A percentile compares a stretch with the other conserved stretches of the same genome.
Conservation (phyloP, 768 basidiomycete genomes). For the Lentinula lateritia region DNA sequence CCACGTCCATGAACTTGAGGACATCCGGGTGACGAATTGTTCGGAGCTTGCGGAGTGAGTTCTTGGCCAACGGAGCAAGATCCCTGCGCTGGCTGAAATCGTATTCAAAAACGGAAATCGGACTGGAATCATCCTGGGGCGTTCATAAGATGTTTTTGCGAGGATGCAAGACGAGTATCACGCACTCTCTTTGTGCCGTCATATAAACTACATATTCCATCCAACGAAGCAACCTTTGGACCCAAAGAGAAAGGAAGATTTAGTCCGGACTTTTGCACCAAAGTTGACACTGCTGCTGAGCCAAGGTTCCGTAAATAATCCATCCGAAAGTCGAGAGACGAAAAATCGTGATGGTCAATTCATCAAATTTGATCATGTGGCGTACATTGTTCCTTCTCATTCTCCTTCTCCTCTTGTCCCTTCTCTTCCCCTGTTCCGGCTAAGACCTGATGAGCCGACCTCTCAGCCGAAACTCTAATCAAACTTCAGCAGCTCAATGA, state of each 20-base stretch:
- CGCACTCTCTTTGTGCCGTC: constrained; percentile 84
- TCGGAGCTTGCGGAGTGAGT: constrained; percentile 84
- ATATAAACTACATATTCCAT: constrained; percentile 78
- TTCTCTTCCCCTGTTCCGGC: not conserved
- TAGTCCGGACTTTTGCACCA: constrained; percentile 92
- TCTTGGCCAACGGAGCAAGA: constrained; percentile 73
- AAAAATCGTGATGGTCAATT: not conserved
- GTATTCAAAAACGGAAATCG: constrained; percentile 90
- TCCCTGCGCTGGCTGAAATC: constrained; percentile 66
- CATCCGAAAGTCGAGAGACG: constrained; percentile 36
- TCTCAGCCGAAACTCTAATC: no score
- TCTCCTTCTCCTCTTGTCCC: not conserved
- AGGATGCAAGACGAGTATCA: constrained; percentile 7
- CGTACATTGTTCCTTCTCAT: constrained; percentile 1
- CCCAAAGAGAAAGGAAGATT: constrained; percentile 87
- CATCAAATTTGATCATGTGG: not conserved
- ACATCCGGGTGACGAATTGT: constrained; percentile 94
- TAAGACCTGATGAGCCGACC: not conserved
- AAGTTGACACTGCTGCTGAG: constrained; percentile 79
- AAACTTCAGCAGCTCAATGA: not conserved
- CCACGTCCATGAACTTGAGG: constrained; percentile 90
- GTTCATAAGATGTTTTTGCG: constrained; percentile 6
- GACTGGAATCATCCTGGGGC: constrained; percentile 77
- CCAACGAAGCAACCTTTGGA: constrained; percentile 59
- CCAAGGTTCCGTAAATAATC: constrained; percentile 80